Base-by-base conservation (phyloP, 1,284 basidiomycete species). In the Cryptococcus sp. region DNA sequence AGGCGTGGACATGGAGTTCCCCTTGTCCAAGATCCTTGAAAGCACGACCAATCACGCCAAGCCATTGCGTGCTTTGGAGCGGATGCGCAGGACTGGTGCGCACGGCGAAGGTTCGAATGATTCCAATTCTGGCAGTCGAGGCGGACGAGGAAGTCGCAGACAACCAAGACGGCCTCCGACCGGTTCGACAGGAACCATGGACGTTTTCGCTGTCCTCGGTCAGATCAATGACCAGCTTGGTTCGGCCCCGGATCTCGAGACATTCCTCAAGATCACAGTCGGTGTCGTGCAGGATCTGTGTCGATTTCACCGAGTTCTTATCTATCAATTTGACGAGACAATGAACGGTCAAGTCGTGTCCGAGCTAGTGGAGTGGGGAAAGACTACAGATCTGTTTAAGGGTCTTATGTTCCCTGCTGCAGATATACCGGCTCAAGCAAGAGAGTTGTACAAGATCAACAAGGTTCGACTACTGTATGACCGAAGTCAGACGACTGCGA, bases 201-300 rank as follows among this genome's bases (percentile, higher is more conserved):
- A 92, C 68, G 83, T 91, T 1, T 88, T 92, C 62, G 85, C 87
- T 0, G 85, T 93, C 7, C 84, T 93, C 67, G 83, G 85, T 26
- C 89, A 93, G 75, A 88, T 92, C 69, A 92, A 91, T 73, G 89
- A 93, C 63, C 91, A 93, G 75, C 82, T 93, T 5, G 85, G 85
- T 0, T 82, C 83, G 4, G 87, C 89, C 2, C 80, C 83, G 0
- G 87, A 91, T 64, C 74, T 93, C 52, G 84, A 88, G 8, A 79
- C 80, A 17, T 91, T 92, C 73, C 78, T 93, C 70, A 88, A 91
- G 68, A 83, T 92, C 50, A 84, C 86, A 0, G 89, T 89, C 7
- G 89, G 90, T 3, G 83, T 93, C 22, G 83, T 93, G 61, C 89
- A 90, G 73, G 89, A 93, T 69, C 72, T 93, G 58, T 88, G 88